Evolutionary conservation across 75 land plant genomes (phyloP), one percentile per base, ranked within the genome.

Genomic region (Picea sitchensis): DNA sequence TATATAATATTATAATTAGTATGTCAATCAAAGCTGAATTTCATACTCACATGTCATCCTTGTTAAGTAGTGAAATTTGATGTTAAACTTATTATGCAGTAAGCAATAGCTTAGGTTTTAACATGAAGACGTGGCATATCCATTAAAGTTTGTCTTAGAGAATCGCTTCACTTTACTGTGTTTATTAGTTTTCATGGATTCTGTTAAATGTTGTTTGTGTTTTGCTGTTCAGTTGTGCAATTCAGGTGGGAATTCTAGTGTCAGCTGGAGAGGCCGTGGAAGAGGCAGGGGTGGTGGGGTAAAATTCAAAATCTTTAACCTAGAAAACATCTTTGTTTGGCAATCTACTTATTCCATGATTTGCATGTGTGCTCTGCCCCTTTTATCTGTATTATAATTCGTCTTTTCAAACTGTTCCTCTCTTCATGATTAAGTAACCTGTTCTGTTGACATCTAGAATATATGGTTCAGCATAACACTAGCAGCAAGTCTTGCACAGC

Each of bases 221-320:
- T 68, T 7, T 68, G 17, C 18, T 36, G 20, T 82, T 71, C 83
- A 82, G 83, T 61, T 68, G 47, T 59, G 72, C 44, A 73, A 61
- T 23, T 32, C 81, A 58, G 59, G 73, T 11, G 83, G 79, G 41
- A 72, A 59, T 51, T 81, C 81, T 41, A 36, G 84, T 59, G 84
- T 75, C 17, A 79, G 31, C 47, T 41, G 47, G 20, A 68, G 72
- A 68, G 72, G 72, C 36, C 72, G 65, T 74, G 81, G 84, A 63
- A 83, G 77, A 30, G 82, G 68, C n/a, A 78, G 84, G 76, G 81
- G 84, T 72, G 58, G 63, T 15, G 84, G 81, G 61, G 84, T 83
- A 73, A 83, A 15, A 18, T 68, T 68, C 68, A 26, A 26, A 26
- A 26, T 26, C 68, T 64, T 65, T 14, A 7, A 65, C 32, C 7